These are phyloP conservation scores for Podila verticillata DNA, from an alignment of 192 early-diverging fungal genomes.

Conservation along the genomic window DNA sequence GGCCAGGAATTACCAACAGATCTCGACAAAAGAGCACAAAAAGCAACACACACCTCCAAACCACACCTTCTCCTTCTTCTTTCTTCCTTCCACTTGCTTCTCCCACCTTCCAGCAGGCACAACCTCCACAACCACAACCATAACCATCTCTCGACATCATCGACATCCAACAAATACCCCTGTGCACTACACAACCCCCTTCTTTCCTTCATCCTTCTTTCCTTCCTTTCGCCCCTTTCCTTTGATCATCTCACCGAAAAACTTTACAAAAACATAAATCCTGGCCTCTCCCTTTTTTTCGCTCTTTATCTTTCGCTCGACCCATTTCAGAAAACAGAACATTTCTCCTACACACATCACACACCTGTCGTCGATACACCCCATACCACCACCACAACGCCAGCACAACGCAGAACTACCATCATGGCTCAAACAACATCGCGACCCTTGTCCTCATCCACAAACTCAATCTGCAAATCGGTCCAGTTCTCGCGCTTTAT, in stretches of 20 bases:
- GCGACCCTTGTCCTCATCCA: slow-evolving; percentile 12
- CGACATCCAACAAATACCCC: not conserved
- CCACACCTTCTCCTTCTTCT: not conserved
- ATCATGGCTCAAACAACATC: slow-evolving; percentile 13
- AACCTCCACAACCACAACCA: too few relatives aligned
- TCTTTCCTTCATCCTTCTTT: not conserved
- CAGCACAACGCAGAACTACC: not conserved
- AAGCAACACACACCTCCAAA: not conserved
- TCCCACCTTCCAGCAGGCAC: not conserved
- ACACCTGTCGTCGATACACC: not conserved
- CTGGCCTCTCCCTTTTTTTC: too few relatives aligned
- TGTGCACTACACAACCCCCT: not conserved
- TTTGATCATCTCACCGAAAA: too few relatives aligned
- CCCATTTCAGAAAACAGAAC: too few relatives aligned
- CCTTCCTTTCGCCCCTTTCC: not conserved
- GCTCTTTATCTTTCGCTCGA: too few relatives aligned
- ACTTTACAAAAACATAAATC: too few relatives aligned
- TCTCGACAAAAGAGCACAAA: too few relatives aligned
- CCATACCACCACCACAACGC: not conserved
- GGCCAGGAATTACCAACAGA: too few relatives aligned
- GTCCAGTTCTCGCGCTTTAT: slow-evolving; percentile 53
- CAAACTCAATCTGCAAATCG: slow-evolving; percentile 29
- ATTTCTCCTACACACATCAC: not conserved
- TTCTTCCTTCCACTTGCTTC: not conserved
- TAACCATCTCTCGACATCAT: not conserved